A percentile compares a stretch with the other conserved stretches of the same genome.
These are phyloP conservation scores for Calonectria honghensis DNA, from an alignment of 2,329 filamentous ascomycete species.

Conservation along the genomic window DNA sequence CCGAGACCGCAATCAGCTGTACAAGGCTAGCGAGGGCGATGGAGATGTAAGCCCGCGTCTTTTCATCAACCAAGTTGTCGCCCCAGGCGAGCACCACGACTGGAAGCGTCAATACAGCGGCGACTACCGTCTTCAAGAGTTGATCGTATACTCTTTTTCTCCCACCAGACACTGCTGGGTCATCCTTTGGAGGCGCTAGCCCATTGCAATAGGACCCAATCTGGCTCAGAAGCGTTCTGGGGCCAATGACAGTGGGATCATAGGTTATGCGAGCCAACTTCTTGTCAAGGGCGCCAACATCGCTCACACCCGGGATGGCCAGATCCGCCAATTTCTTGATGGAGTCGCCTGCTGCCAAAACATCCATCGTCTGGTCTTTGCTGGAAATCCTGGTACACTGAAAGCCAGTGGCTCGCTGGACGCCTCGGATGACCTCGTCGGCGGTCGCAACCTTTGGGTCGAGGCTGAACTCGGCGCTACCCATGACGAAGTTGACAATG, in stretches of 20 bases:
- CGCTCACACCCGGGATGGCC: constrained; percentile 52
- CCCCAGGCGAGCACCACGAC: constrained; percentile 60
- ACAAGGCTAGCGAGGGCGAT: constrained; percentile 70
- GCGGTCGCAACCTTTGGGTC: constrained; percentile 51
- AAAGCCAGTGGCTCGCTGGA: constrained; percentile 57
- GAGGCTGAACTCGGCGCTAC: constrained; percentile 59
- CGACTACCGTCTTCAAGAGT: constrained; percentile 56
- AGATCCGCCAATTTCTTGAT: constrained; percentile 49
- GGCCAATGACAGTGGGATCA: constrained; percentile 59
- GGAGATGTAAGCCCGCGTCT: constrained; percentile 56
- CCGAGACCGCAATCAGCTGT: constrained; percentile 67
- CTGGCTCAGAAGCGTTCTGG: constrained; percentile 53
- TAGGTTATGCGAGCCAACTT: constrained; percentile 58
- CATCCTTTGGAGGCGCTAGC: constrained; percentile 56
- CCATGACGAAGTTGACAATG: constrained; percentile 63
- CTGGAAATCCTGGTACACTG: constrained; percentile 51
- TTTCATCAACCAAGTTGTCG: constrained; percentile 46
- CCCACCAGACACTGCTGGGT: constrained; percentile 51
- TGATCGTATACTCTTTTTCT: constrained; percentile 57
- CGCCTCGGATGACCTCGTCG: constrained; percentile 54
- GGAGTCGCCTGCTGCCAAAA: constrained; percentile 49
- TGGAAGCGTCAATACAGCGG: constrained; percentile 59
- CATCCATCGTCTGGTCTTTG: constrained; percentile 56
- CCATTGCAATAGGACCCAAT: constrained; percentile 49
- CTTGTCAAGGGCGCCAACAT: constrained; percentile 55